Evolutionary conservation across 2,329 filamentous ascomycete genomes (phyloP), one percentile per base, ranked within the genome.

Genomic region (Talaromyces islandicus): DNA sequence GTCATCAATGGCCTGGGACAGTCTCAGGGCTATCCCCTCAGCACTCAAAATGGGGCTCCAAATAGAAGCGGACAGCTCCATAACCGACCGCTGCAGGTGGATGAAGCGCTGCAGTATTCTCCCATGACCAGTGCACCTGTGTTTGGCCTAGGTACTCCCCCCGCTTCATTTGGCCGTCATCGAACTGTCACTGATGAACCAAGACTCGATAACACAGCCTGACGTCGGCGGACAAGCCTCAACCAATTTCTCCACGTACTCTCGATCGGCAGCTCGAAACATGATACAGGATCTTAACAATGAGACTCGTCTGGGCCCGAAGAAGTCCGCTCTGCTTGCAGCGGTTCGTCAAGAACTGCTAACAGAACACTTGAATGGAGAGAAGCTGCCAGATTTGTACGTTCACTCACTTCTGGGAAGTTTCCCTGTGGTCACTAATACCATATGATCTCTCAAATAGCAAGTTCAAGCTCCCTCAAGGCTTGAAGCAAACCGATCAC

Each of bases 311-410:
- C 82, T 84, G 54, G 81, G 83, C 50, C 81, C 81, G 30, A 70
- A 71, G 53, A 71, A 75, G 52, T 87, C 89, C 21, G 83, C 84
- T 69, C 84, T 85, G 64, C 78, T 92, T 53, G 87, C 90, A 66
- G 85, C 88, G 66, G 88, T 87, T 11, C 80, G 92, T 52, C 83
- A 88, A 66, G 87, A 93, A 71, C 80, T 62, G 35, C 24, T 97
- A 30, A 84, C 90, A 60, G 85, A 87, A 64, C 82, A 96, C 46
- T 75, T 97, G 59, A 86, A 87, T 69, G 83, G 86, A 1, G 83
- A 87, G n/a, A 86, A 87, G 62, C 78, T 77, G 64, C 77, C 76
- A 6, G 72, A 78, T 67, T 77, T 77, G 76, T 78, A 68, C 69
- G 73, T 55, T 52, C 29, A n/a, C 48, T 52, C 54, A 56, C 25